These are phyloP conservation scores for Penicillium paxilli DNA, from an alignment of 495 filamentous ascomycete species.

Conservation along the genomic window DNA sequence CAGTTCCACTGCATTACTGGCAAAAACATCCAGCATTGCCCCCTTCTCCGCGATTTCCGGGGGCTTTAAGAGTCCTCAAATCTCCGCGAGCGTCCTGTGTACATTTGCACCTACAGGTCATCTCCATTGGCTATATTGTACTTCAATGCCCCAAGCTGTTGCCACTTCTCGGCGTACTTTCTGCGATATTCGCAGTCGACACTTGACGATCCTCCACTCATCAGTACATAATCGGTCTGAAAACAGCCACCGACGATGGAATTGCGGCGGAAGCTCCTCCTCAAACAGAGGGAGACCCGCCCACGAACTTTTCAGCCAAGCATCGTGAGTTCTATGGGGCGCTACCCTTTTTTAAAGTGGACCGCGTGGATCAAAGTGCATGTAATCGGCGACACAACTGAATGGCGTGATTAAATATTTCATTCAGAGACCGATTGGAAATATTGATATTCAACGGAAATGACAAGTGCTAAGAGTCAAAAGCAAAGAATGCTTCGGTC, in stretches of 20 bases:
- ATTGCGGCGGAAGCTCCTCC: not conserved
- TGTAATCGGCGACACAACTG: not conserved
- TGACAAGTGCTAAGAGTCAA: not conserved
- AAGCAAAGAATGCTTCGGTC: not conserved
- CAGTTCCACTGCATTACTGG: not conserved
- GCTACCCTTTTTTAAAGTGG: conserved; percentile 1
- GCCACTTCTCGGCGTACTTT: not conserved
- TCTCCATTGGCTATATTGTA: not conserved
- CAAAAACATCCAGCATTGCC: not conserved
- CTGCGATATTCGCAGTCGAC: not conserved
- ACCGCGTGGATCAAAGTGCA: not conserved
- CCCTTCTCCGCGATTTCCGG: not conserved
- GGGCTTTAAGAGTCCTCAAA: not conserved
- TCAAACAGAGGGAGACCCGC: not conserved
- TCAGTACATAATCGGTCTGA: not conserved
- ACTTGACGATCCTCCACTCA: not conserved
- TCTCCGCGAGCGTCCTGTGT: not conserved
- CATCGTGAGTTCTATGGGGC: not conserved
- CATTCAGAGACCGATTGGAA: not conserved
- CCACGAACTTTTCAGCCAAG: not conserved
- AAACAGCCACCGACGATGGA: not conserved
- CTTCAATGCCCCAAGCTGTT: not conserved
- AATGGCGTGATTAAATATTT: not conserved
- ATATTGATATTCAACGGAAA: not conserved
- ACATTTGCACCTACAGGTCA: not conserved